Percentiles rank a stretch among this genome's conserved stretches.
These are phyloP conservation scores for Mediolabrus comicus DNA, from an alignment of 108 stramenopile species.

Conservation along the genomic window DNA sequence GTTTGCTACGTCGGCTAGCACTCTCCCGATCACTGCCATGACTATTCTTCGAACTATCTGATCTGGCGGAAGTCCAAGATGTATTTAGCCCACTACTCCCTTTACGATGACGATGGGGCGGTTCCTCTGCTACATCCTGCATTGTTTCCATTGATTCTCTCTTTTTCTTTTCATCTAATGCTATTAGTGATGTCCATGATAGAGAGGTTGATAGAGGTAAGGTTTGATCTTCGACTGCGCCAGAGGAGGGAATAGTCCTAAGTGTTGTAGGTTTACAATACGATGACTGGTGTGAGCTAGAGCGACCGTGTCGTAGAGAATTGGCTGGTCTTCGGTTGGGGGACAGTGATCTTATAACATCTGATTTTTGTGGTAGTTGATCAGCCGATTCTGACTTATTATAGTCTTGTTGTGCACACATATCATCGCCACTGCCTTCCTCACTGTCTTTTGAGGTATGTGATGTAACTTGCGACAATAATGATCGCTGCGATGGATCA, in stretches of 20 bases:
- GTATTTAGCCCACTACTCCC: not conserved
- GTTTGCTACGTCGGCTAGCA: not conserved
- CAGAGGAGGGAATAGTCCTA: not conserved
- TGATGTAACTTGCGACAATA: not conserved
- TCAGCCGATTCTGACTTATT: not conserved
- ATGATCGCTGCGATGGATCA: not conserved
- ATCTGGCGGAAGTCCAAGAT: not conserved
- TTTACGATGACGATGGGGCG: not conserved
- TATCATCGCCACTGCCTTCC: not conserved
- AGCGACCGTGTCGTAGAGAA: not conserved
- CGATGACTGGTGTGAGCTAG: not conserved
- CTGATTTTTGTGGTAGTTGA: not conserved
- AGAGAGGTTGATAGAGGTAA: not conserved
- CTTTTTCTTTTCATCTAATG: not conserved
- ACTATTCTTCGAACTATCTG: not conserved
- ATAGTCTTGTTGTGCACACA: no score
- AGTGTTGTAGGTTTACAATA: not conserved
- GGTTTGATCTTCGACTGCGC: not conserved
- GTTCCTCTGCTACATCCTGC: not conserved
- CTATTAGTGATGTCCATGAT: not conserved
- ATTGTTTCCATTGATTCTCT: not conserved
- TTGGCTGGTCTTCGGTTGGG: not conserved
- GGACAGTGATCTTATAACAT: not conserved
- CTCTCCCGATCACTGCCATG: not conserved
- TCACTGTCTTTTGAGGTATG: not conserved